A percentile compares a stretch with the other conserved stretches of the same genome.
Evolutionary conservation across 495 filamentous ascomycete species (phyloP).

Genomic region (Neurospora sp.): DNA sequence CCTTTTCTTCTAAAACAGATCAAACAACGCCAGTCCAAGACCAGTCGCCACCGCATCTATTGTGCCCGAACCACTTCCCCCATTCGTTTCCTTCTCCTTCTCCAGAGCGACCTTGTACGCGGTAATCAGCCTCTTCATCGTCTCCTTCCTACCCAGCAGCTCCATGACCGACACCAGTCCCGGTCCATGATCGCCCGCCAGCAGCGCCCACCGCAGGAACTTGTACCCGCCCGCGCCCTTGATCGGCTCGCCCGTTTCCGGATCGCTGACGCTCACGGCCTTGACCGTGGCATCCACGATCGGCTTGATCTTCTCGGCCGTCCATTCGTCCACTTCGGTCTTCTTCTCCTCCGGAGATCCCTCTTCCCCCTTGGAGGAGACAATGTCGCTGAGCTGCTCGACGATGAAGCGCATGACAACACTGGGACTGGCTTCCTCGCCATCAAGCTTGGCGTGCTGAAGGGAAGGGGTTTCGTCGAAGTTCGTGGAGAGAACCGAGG

Average conservation of each 20-base stretch:
- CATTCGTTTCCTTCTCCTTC: neutral
- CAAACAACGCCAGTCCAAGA: neutral
- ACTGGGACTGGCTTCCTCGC: neutral
- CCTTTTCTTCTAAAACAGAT: neutral
- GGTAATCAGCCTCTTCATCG: conserved; percentile 42
- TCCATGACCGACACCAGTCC: conserved; percentile 47
- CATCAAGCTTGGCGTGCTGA: neutral
- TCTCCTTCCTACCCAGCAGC: conserved; percentile 53
- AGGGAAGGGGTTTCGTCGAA: neutral
- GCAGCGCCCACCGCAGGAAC: conserved; percentile 60
- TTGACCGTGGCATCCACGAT: neutral
- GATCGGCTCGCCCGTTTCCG: conserved; percentile 25
- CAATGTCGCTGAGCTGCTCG: neutral
- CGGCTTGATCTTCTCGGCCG: neutral
- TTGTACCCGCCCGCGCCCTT: conserved; percentile 34
- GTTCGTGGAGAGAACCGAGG: neutral
- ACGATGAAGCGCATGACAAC: neutral
- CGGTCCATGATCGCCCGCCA: conserved; percentile 49
- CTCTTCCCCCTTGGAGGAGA: neutral
- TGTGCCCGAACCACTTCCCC: neutral
- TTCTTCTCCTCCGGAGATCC: neutral
- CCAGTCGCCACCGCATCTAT: neutral
- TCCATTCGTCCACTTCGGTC: conserved; percentile 1
- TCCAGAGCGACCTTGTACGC: conserved; percentile 20
- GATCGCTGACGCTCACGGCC: conserved; percentile 3